Evolutionary conservation across 2,329 filamentous ascomycete species (phyloP), one percentile per base, ranked within the genome.

Genomic region (Neofusicoccum sp.): DNA sequence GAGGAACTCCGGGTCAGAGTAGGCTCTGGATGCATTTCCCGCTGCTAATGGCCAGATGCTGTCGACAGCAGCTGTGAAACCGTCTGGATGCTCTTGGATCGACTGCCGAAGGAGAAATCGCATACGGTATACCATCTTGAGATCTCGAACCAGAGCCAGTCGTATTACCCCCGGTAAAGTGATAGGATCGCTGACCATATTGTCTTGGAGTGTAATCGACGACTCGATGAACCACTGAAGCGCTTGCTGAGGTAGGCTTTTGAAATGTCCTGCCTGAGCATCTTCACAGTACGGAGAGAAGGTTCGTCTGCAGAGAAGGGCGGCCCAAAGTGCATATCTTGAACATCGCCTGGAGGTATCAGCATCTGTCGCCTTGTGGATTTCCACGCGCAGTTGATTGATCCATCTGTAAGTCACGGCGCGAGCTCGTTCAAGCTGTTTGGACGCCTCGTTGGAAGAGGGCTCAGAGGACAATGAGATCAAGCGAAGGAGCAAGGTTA

Each of bases 261-360:
- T 12, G 0, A n/a, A 12, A 1, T 39, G 7, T 3, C 11, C 11
- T 14, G 11, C 9, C 12, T 37, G 29, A 28, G 29, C 9, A 16
- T 33, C 29, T 22, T 16, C 22, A 1, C 16, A 62, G 29, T 60
- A 67, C 1, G 67, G 66, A 48, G 74, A 70, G 61, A 83, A 83
- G 0, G 83, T 85, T 2, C 78, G 74, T 29, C 80, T 76, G 56
- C 86, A 89, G 0, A 89, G 74, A 0, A 90, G 65, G 0, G 87
- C 81, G 0, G 86, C 81, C 73, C 81, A 82, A 0, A 89, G 77
- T 0, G 79, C 79, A 65, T 84, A 86, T 0, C 68, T 66, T 3
- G 80, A 77, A 5, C 74, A 73, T 31, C 76, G 77, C 16, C 75
- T 72, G 0, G 80, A 73, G 0, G 71, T 72, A 1, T 79, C 73